A percentile compares a stretch with the other conserved stretches of the same genome.
Evolutionary conservation across 345 rosid genomes (phyloP).

Genomic region (Viola odorata): DNA sequence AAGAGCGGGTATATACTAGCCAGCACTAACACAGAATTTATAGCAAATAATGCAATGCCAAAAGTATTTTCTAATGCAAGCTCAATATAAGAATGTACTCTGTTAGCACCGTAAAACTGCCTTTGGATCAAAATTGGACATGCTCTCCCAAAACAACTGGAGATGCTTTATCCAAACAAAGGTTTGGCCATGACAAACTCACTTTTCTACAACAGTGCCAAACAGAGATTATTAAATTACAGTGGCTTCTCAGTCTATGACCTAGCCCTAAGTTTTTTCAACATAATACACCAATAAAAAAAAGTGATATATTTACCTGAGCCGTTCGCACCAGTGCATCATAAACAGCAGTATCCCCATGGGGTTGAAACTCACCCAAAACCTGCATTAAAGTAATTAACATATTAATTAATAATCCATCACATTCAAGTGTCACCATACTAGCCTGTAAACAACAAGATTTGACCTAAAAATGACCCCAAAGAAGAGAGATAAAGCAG

Average conservation of each 20-base stretch:
- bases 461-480: neutral
- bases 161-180: too few relatives aligned
- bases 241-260: neutral
- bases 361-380: constrained; percentile 93
- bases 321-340: constrained; percentile 97
- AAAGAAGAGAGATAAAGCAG: neutral
- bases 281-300: neutral
- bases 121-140: too few relatives aligned
- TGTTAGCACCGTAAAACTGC: too few relatives aligned
- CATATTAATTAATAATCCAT: neutral
- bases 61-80: too few relatives aligned
- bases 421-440: neutral
- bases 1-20: too few relatives aligned
- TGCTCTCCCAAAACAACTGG: too few relatives aligned
- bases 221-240: neutral
- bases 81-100: too few relatives aligned
- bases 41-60: too few relatives aligned
- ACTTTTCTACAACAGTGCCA: too few relatives aligned
- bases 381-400: constrained; percentile 37
- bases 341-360: constrained; percentile 92
- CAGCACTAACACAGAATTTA: too few relatives aligned
- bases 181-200: too few relatives aligned
- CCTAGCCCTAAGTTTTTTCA: neutral
- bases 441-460: neutral
- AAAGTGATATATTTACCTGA: constrained; percentile 46